Evolutionary conservation across 2,329 filamentous ascomycete species (phyloP).

Genomic region (Hymenoscyphus infarciens): DNA sequence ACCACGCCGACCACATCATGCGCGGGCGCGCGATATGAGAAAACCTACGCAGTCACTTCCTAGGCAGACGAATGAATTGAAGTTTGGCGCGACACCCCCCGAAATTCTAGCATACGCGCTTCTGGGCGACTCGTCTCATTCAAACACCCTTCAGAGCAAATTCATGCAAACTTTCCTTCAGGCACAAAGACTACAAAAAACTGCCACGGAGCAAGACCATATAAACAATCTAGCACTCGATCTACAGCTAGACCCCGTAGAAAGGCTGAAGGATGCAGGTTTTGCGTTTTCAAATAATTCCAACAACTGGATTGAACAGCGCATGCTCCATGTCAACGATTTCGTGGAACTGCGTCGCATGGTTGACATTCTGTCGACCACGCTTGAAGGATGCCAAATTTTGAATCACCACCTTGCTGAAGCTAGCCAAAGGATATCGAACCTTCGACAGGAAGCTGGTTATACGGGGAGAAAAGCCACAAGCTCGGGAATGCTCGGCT

Average conservation of each 20-base stretch:
- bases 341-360: not conserved
- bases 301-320: not conserved
- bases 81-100: not conserved
- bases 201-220: not conserved
- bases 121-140: not conserved
- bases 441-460: not conserved
- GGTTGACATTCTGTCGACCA: not conserved
- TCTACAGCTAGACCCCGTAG: not conserved
- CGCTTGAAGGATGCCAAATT: conserved; percentile 1
- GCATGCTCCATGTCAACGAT: not conserved
- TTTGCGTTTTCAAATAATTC: not conserved
- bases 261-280: not conserved
- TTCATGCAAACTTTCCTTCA: not conserved
- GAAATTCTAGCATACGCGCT: not conserved
- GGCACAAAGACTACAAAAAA: not conserved
- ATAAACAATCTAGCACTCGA: not conserved
- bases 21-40: no score
- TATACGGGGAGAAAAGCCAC: not conserved
- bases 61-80: not conserved
- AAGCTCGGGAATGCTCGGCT: not conserved
- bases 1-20: no score
- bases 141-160: not conserved
- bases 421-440: not conserved
- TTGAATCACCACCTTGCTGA: not conserved
- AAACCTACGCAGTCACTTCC: not conserved